Conservation (phyloP, 441 rosid species). For the Gossypium lobatum region DNA sequence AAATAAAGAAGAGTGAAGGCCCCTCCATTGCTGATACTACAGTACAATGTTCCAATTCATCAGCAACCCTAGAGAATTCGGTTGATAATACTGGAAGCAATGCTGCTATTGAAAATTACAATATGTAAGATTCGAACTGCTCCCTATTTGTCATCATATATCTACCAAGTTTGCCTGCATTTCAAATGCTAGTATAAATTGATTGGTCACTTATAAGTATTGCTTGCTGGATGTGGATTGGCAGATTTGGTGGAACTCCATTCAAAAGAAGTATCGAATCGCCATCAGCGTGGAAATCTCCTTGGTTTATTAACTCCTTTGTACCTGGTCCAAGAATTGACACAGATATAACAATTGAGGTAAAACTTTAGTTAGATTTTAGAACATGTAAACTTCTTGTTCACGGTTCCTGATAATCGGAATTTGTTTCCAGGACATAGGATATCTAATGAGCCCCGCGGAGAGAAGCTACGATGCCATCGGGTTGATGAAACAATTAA, state of each 20-base stretch:
- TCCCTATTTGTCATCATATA: constrained; percentile 9
- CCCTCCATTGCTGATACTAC: constrained; percentile 32
- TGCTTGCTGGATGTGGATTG: constrained; percentile 13
- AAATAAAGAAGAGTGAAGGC: constrained; percentile 40
- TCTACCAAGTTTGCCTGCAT: not conserved
- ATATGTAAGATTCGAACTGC: constrained; percentile 48
- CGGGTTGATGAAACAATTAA: constrained; percentile 83
- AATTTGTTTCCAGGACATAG: constrained; percentile 61
- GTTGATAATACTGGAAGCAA: constrained; percentile 34
- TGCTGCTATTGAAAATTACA: constrained; percentile 41
- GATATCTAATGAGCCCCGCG: constrained; percentile 77
- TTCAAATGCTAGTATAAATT: not conserved
- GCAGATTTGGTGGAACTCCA: constrained; percentile 87
- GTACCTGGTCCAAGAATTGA: constrained; percentile 75
- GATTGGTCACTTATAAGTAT: not conserved
- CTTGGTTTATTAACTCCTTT: constrained; percentile 84
- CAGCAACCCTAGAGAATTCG: constrained; percentile 33
- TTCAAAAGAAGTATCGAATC: constrained; percentile 83
- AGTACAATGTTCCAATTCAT: constrained; percentile 32
- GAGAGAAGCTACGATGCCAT: constrained; percentile 92
- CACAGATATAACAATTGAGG: constrained; percentile 91
- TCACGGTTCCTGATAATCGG: constrained; percentile 1
- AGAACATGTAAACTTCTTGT: not conserved
- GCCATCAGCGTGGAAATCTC: constrained; percentile 99
- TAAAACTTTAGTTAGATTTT: constrained; percentile 18